These are phyloP conservation scores for Inonotus hispidus DNA, from an alignment of 1,284 basidiomycete genomes.

Conservation along the genomic window DNA sequence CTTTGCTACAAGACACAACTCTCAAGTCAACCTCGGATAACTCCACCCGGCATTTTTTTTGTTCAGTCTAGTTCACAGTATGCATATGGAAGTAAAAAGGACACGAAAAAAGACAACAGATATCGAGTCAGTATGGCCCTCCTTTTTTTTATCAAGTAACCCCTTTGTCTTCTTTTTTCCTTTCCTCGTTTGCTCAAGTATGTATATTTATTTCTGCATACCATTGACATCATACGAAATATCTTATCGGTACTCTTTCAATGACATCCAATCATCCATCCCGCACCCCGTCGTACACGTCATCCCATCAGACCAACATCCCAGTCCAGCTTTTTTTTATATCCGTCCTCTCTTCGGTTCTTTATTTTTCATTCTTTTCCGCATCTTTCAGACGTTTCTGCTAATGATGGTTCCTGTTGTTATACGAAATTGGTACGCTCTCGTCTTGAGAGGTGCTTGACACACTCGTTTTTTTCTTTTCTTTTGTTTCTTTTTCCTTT, in stretches of 20 bases:
- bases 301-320: neutral
- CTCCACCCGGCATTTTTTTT: neutral
- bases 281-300: neutral
- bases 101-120: neutral
- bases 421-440: neutral
- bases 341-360: neutral
- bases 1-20: neutral
- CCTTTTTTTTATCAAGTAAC: neutral
- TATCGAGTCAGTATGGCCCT: neutral
- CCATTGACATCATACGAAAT: neutral
- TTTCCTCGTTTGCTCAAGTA: neutral
- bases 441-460: neutral
- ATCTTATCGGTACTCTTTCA: constrained; percentile 5
- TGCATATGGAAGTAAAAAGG: neutral
- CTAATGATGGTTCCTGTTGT: neutral
- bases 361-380: neutral
- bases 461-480: neutral
- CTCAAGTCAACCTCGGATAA: neutral
- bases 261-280: neutral
- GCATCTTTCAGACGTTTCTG: neutral
- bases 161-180: neutral
- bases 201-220: neutral
- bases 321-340: neutral
- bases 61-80: neutral
- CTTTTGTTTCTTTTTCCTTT: neutral